Evolutionary conservation across 306 rosid species (phyloP), one percentile per base, ranked within the genome.

Genomic region (Vigna unguiculata): DNA sequence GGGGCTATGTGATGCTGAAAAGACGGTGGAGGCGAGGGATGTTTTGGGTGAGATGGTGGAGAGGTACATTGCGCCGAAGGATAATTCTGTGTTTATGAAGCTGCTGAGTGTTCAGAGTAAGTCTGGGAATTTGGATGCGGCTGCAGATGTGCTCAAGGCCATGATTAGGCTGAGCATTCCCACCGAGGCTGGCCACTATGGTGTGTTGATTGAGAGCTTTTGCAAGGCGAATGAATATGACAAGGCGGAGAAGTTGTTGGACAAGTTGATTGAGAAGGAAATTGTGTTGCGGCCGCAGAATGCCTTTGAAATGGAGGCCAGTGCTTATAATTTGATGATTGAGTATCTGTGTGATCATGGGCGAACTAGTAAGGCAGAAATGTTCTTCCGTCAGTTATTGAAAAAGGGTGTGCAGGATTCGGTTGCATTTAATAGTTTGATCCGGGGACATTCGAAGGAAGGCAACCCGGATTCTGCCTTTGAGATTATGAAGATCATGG

Each of bases 401-500:
- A 95, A 95, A 77, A 92, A 76, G 85, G 97, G 97, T 69, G 84
- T 89, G 22, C 84, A 78, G 82, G 93, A 95, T 82, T 78, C 97
- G 4, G 82, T 63, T 76, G 96, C 96, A 40, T 92, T 92, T 63
- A 90, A 95, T 64, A 92, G 81, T 84, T 85, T 95, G 86, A 81
- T 95, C 58, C 80, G 85, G 0, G 97, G 96, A 24, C 96, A 95
- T 78, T 86, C 97, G 3, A 95, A 86, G 76, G 98, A 95, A 85
- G 98, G 98, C 16, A 90, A 86, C 64, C 88, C 97, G 6, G 96
- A 95, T 40, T 90, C 88, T 69, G 97, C 96, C 40, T 83, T 80
- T 82, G 98, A 95, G 78, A 89, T 95, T 73, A 74, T 88, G 11
- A 95, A 86, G 70, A 95, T 92, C 86, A 95, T 95, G 98, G 86